Evolutionary conservation across 768 basidiomycete genomes (phyloP), one percentile per base, ranked within the genome.

Genomic region (Leccinum aurantiacum): DNA sequence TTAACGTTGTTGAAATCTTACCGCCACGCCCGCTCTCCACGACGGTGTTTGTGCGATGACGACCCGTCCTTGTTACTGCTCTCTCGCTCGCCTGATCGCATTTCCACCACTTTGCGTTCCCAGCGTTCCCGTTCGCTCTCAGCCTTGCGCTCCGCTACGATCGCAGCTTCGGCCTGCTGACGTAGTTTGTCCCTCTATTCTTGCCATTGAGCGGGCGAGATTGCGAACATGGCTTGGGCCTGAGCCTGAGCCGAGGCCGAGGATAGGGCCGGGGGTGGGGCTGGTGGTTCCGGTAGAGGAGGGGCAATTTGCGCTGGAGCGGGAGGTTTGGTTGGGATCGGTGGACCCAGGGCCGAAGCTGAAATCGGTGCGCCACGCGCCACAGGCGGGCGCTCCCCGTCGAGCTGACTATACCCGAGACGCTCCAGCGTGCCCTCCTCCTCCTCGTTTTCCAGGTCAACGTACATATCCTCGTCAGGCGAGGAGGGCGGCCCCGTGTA

Each of bases 321-420:
- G 3, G 38, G 17, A 9, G 3, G 1, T n/a, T 41, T 41, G 17
- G 38, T 7, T n/a, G 38, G 38, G 17, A 41, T 41, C 38, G 17
- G 38, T n/a, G 38, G 17, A 41, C 27, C 22, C 0, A 24, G 6
- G 25, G 54, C 22, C 6, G 14, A 4, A 24, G 8, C 9, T 46
- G 9, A 25, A 2, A 19, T 19, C 15, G 37, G 54, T 38, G 54
- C 38, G 5, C 35, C 54, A 24, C 54, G 58, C 17, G 46, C 17
- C 13, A 38, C 38, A 8, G 44, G 2, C 37, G 56, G 27, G 55
- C 54, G 4, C 49, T 41, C 35, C 3, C 19, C 22, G 14, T 66
- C 69, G 14, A 67, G 60, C 35, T 67, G 69, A 54, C 67, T 71
- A 15, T 59, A 60, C 6, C 60, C 62, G 33, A 71, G 53, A 19